phyloP scores from a whole-genome alignment of 2,329 filamentous ascomycete genomes.

The Colletotrichum sp. region DNA sequence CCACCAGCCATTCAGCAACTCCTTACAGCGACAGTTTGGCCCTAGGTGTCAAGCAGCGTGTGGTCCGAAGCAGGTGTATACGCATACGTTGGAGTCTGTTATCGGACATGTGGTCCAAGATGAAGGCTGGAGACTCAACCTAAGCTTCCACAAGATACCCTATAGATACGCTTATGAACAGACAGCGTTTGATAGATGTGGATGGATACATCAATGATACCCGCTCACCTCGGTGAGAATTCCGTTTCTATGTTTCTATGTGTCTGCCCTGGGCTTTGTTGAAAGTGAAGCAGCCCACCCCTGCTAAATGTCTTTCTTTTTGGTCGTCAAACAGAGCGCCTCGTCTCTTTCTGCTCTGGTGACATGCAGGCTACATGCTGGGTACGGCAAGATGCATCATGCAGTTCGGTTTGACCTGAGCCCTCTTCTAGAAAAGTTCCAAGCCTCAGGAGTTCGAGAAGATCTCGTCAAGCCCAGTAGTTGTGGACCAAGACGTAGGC shows the following conservation, averaged over 20 bases:
- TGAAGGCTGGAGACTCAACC: neutral
- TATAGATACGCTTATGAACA: neutral
- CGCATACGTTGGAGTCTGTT: neutral
- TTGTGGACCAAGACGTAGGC: neutral
- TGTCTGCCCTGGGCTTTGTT: neutral
- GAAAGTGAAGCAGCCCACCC: neutral
- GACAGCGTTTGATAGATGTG: neutral
- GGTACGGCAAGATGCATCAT: neutral
- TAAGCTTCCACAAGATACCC: neutral
- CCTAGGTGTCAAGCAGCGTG: neutral
- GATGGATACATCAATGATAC: conserved; percentile 11
- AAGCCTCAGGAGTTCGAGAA: neutral
- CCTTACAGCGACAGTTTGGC: neutral
- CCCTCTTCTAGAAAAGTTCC: neutral
- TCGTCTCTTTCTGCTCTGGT: neutral
- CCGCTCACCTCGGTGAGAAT: conserved; percentile 7
- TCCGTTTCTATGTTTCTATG: neutral
- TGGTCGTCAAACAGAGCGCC: neutral
- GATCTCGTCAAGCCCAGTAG: neutral
- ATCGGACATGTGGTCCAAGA: neutral
- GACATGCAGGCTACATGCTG: neutral
- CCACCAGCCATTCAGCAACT: neutral
- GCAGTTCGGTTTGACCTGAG: neutral
- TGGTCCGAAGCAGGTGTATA: neutral
- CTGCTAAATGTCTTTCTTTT: neutral